Evolutionary conservation across 2,329 filamentous ascomycete species (phyloP).

Genomic region (Fusarium pilosicola): DNA sequence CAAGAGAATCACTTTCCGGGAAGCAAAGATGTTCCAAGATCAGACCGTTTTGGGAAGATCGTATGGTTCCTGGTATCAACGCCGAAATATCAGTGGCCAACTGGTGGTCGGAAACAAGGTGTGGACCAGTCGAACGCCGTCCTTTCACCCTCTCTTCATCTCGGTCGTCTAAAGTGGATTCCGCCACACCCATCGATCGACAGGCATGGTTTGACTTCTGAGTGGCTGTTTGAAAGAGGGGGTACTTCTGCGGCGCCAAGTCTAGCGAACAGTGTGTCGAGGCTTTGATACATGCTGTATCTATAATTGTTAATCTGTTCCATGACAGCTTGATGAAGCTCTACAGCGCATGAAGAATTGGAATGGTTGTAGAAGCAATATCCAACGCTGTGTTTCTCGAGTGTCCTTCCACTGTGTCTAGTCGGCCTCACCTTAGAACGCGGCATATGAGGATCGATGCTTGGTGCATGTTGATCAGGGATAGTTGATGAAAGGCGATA

Average conservation of each 20-base stretch:
- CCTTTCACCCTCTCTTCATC: slow-evolving; percentile 38
- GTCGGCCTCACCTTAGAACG: slow-evolving; percentile 7
- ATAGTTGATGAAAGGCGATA: slow-evolving; percentile 26
- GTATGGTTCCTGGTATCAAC: slow-evolving; percentile 11
- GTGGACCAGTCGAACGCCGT: slow-evolving; percentile 38
- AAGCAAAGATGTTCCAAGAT: neutral
- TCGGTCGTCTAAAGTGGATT: slow-evolving; percentile 41
- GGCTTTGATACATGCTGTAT: slow-evolving; percentile 16
- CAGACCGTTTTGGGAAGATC: neutral
- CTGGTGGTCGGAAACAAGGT: slow-evolving; percentile 9
- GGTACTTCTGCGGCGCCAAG: slow-evolving; percentile 28
- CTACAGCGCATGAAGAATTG: neutral
- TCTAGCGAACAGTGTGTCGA: slow-evolving; percentile 29
- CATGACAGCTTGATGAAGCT: slow-evolving; percentile 2
- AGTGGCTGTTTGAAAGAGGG: slow-evolving; percentile 26
- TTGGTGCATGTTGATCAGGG: slow-evolving; percentile 40
- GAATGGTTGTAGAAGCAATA: neutral
- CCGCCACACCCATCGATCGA: slow-evolving; percentile 37
- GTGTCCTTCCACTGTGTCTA: slow-evolving; percentile 11
- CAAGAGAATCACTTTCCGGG: no score
- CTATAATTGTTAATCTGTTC: neutral
- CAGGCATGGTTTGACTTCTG: slow-evolving; percentile 21
- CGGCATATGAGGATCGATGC: slow-evolving; percentile 38
- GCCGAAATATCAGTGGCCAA: slow-evolving; percentile 18
- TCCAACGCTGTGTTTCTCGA: neutral